Evolutionary conservation across 2,329 filamentous ascomycete genomes (phyloP), one percentile per base, ranked within the genome.

Genomic region (Penicillium italicum): DNA sequence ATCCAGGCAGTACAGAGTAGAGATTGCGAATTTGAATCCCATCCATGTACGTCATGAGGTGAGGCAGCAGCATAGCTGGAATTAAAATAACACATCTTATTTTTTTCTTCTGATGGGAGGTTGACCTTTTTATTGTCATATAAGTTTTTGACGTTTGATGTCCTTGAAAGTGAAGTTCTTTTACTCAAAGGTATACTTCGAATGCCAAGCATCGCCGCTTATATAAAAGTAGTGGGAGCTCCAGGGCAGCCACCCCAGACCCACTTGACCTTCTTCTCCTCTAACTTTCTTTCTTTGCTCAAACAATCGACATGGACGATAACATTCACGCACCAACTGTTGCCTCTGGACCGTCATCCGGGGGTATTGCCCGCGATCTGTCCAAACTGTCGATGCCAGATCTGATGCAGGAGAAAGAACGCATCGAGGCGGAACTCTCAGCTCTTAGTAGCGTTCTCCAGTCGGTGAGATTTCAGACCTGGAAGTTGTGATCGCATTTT

Each of bases 391-490:
- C 89, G 47, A 85, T 97, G 69, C 77, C 82, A 41, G 88, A 96
- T 76, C 84, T 97, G 49, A 90, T 94, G 69, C 82, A 82, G 33
- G 89, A 91, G 76, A 97, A 96, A 74, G 87, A 93, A 64, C 82
- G 85, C 54, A 77, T 96, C 42, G 94, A 99, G 76, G 85, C 84
- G 45, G 93, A 99, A 76, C 82, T 99, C 57, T 89, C 87, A 65
- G 89, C 91, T 14, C 80, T 97, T 9, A 86, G 92, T 58, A 82
- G 86, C 50, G 90, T 97, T 14, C 82, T 99, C n/a, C 89, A 91
- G 62, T 94, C 91, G 62, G 92, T 96, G 77, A 67, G 83, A 72
- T 53, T 3, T 8, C 38, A 43, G 22, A 33, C 12, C 31, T 6
- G 12, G n/a, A 31, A 11, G 4, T 16, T 20, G 24, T 14, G 33